Evolutionary conservation across 306 rosid species (phyloP), one percentile per base, ranked within the genome.

Genomic region (Corylus americana): DNA sequence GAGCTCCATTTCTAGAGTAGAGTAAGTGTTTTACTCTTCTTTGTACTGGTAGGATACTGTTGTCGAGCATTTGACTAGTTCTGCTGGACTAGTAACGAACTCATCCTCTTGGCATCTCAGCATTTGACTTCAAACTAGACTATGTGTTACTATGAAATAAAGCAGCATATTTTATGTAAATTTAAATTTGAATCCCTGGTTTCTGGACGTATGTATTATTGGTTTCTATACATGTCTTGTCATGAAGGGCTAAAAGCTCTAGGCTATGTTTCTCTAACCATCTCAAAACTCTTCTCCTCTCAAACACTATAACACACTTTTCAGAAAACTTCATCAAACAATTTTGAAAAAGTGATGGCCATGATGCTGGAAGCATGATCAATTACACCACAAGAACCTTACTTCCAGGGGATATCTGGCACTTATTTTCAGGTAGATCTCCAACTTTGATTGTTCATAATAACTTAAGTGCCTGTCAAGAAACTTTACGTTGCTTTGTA

Each of bases 291-390:
- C 44, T 39, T 39, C 44, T 39, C 44, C 4, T 39, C 44, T 39
- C 44, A 3, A 39, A 22, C 25, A 22, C 25, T 22, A 22, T 22
- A 22, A 22, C 25, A 22, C 25, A 22, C 25, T 22, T 22, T 22
- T 22, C 25, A 22, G 25, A 22, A 22, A 22, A 22, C 25, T 22
- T 22, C 4, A 39, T 39, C 44, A 39, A 39, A 39, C 5, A 4
- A 3, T 39, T 39, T 39, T 39, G 44, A 39, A 39, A 22, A 22
- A 22, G 25, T 22, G 25, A 22, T 22, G 25, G 25, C 25, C 25
- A 22, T 22, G 25, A 94, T 67, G 78, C 96, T 66, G 98, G 98
- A 59, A 94, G 98, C 87, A 94, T 94, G 98, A 92, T 94, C 84
- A 79, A 73, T 6, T 92, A 78, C 83, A 22, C 25, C 98, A 92